Conservation (phyloP, 306 rosid genomes). For the Adenanthera pavonina region DNA sequence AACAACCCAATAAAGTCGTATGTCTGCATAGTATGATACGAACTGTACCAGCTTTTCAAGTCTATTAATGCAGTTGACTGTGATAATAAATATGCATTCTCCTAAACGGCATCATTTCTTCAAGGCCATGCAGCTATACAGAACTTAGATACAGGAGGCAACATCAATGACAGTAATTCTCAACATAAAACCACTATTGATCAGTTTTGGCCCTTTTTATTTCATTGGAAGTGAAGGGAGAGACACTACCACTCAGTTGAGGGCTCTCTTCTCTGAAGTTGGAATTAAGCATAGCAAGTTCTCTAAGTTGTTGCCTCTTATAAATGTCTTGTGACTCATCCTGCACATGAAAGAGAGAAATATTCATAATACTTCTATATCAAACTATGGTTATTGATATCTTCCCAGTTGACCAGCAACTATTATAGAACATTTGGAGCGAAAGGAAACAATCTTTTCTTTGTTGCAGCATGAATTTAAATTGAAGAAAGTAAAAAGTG, state of each 20-base stretch:
- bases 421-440: constrained; percentile 18
- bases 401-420: not conserved
- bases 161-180: constrained; percentile 39
- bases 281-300: constrained; percentile 61
- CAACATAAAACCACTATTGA: constrained; percentile 42
- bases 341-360: constrained; percentile 47
- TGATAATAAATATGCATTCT: constrained; percentile 50
- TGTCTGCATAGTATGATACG: constrained; percentile 27
- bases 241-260: constrained; percentile 61
- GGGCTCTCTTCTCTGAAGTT: constrained; percentile 68
- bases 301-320: constrained; percentile 73
- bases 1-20: not conserved
- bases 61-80: constrained; percentile 47
- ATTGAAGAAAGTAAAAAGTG: not conserved
- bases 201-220: constrained; percentile 82
- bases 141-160: constrained; percentile 46
- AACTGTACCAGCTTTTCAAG: constrained; percentile 43
- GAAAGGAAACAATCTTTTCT: not conserved
- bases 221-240: constrained; percentile 76
- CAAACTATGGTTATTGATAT: not conserved
- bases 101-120: constrained; percentile 45
- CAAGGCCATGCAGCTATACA: constrained; percentile 43
- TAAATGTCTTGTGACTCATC: constrained; percentile 80
- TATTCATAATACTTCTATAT: not conserved
- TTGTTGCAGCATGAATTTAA: not conserved